Evolutionary conservation across 2,329 filamentous ascomycete genomes (phyloP).

Genomic region (Curvularia spicifera): DNA sequence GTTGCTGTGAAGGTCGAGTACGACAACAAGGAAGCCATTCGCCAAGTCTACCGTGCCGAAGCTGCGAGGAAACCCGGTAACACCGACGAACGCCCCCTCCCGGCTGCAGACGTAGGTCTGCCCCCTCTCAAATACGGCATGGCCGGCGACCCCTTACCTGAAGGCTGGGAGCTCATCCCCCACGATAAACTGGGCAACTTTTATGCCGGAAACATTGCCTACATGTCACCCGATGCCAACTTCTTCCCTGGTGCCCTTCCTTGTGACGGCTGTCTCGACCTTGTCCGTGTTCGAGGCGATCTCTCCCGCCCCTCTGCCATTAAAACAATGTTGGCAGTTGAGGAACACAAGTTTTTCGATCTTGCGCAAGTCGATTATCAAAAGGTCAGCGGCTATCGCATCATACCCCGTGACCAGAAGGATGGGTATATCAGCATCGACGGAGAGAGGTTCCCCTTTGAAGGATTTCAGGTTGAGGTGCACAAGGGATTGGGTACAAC

Average conservation of each 20-base stretch:
- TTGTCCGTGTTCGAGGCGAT: slow-evolving; percentile 80
- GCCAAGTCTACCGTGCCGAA: slow-evolving; percentile 68
- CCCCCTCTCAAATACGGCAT: slow-evolving; percentile 81
- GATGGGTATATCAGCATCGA: slow-evolving; percentile 90
- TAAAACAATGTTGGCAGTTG: slow-evolving; percentile 73
- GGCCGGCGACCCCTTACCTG: slow-evolving; percentile 75
- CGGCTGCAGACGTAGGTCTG: slow-evolving; percentile 54
- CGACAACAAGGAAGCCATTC: slow-evolving; percentile 75
- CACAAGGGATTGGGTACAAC: slow-evolving; percentile 82
- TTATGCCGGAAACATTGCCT: slow-evolving; percentile 93
- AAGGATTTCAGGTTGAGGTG: slow-evolving; percentile 89
- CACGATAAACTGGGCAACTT: slow-evolving; percentile 87
- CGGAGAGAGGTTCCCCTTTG: slow-evolving; percentile 85
- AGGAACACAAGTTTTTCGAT: slow-evolving; percentile 79
- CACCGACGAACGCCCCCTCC: slow-evolving; percentile 34
- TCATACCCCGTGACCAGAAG: slow-evolving; percentile 70
- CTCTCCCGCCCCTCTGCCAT: slow-evolving; percentile 71
- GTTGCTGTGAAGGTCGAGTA: slow-evolving; percentile 84
- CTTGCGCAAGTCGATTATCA: slow-evolving; percentile 77
- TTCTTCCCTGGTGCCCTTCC: slow-evolving; percentile 87
- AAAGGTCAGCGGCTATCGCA: slow-evolving; percentile 86
- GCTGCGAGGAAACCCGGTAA: slow-evolving; percentile 30
- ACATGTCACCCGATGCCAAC: slow-evolving; percentile 83
- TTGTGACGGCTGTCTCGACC: slow-evolving; percentile 83
- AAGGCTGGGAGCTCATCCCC: slow-evolving; percentile 75